phyloP scores from a whole-genome alignment of 768 basidiomycete species.

The Leccinellum albellum region DNA sequence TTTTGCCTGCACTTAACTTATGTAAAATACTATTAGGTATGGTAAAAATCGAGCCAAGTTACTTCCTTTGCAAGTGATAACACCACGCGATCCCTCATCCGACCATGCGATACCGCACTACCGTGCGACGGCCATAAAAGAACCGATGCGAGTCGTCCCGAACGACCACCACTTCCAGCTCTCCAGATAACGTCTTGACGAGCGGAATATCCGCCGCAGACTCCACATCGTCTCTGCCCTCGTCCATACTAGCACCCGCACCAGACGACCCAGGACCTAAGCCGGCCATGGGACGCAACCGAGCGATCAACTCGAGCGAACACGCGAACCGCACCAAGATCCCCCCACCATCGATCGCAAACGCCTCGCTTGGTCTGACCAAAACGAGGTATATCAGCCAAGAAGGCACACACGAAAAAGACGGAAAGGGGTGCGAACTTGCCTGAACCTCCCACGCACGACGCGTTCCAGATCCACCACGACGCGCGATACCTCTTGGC shows the following conservation, averaged over 20 bases:
- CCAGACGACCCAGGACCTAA: no score
- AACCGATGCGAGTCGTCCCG: slow-evolving; percentile 51
- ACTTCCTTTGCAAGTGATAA: no score
- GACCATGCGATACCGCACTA: slow-evolving; percentile 50
- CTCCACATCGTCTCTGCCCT: neutral
- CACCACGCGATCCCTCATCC: slow-evolving; percentile 12
- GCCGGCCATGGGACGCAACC: slow-evolving; percentile 12
- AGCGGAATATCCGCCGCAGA: slow-evolving; percentile 11
- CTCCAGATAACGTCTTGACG: slow-evolving; percentile 46
- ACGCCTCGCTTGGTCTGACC: slow-evolving; percentile 17
- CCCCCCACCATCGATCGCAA: slow-evolving; percentile 19
- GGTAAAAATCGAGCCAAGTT: no score
- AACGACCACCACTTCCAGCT: slow-evolving; percentile 50
- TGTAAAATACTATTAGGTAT: no score
- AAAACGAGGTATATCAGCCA: neutral
- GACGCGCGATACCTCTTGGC: slow-evolving; percentile 14
- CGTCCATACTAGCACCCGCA: no score
- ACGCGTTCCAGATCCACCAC: slow-evolving; percentile 12
- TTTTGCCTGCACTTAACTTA: no score
- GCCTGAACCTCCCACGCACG: slow-evolving; percentile 20
- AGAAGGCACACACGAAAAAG: neutral
- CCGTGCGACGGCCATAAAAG: slow-evolving; percentile 52
- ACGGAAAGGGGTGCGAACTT: neutral
- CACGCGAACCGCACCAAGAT: slow-evolving; percentile 24
- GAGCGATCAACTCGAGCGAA: slow-evolving; percentile 20